Conservation (phyloP, 2,329 filamentous ascomycete species). For the Botrytis squamosa region DNA sequence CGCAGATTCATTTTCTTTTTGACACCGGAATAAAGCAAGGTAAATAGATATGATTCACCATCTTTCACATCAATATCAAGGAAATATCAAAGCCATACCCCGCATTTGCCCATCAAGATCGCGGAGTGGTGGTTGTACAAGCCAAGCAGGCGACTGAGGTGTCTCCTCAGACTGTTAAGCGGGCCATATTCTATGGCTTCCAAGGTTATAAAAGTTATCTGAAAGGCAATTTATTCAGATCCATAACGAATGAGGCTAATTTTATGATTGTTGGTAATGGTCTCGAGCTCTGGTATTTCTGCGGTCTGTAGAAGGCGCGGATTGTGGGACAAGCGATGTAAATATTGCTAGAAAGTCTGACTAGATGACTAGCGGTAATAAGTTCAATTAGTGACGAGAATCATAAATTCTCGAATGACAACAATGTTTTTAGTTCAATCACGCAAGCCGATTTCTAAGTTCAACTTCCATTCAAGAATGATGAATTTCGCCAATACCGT, state of each 20-base stretch:
- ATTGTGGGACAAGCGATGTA: not conserved
- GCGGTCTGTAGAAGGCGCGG: not conserved
- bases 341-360: not conserved
- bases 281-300: not conserved
- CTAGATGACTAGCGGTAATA: not conserved
- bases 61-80: not conserved
- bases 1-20: no score
- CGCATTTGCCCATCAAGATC: not conserved
- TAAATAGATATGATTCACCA: not conserved
- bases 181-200: no score
- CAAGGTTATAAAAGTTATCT: no score
- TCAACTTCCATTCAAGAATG: not conserved
- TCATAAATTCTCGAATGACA: not conserved
- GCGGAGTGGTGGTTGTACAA: not conserved
- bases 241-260: not conserved
- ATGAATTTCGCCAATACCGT: not conserved
- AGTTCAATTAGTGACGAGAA: no score
- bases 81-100: no score
- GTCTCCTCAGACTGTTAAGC: no score
- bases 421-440: not conserved
- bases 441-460: no score
- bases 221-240: accelerated
- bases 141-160: not conserved
- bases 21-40: not conserved
- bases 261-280: not conserved